These are phyloP conservation scores for Quercus tomentella DNA, from an alignment of 331 rosid genomes.

Conservation along the genomic window DNA sequence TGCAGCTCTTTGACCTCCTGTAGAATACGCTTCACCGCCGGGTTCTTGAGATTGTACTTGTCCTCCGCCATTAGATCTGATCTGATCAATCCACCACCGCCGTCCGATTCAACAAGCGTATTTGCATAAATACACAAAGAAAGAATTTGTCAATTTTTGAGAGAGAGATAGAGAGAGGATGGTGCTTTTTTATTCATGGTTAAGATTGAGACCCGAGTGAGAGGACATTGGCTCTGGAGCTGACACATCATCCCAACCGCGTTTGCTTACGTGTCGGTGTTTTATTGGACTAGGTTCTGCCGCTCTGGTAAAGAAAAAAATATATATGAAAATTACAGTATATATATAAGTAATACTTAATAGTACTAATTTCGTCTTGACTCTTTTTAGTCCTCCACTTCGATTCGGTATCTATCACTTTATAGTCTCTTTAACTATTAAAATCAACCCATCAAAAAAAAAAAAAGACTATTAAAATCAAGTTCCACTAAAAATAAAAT, in stretches of 20 bases:
- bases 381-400: no score
- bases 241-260: slow-evolving; percentile 30
- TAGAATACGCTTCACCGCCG: slow-evolving; percentile 90
- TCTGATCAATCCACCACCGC: background rate
- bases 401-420: no score
- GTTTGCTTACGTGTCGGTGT: slow-evolving; percentile 23
- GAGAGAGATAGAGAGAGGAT: background rate
- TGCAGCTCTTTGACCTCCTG: slow-evolving; percentile 97
- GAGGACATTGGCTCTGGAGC: background rate
- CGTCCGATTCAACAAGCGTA: background rate
- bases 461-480: no score
- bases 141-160: background rate
- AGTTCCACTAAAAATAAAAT: no score
- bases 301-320: no score
- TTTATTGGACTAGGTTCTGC: slow-evolving; percentile 10
- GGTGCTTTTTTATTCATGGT: background rate
- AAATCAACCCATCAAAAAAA: no score
- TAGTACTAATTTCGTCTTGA: no score
- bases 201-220: background rate
- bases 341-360: no score
- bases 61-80: slow-evolving; percentile 61
- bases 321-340: no score
- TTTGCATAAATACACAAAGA: background rate
- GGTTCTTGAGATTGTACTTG: slow-evolving; percentile 84
- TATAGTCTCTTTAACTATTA: no score